phyloP scores from a whole-genome alignment of 2,329 filamentous ascomycete species.

The Bertia moriformis region DNA sequence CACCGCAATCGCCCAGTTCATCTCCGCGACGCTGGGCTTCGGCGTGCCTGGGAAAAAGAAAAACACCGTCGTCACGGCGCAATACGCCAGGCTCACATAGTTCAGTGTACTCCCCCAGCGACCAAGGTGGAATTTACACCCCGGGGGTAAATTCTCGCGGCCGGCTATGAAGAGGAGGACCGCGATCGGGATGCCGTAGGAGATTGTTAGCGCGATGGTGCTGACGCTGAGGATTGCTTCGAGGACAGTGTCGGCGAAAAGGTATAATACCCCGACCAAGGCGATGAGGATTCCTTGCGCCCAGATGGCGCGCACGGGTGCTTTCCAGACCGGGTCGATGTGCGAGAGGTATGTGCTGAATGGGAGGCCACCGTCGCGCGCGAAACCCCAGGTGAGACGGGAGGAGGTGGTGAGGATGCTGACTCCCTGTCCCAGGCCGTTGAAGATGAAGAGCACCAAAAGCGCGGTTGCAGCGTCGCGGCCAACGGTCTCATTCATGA shows the following conservation, averaged over 20 bases:
- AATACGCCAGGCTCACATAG: constrained; percentile 34
- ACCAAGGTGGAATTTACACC: constrained; percentile 24
- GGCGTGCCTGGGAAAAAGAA: constrained; percentile 35
- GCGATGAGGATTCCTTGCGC: constrained; percentile 29
- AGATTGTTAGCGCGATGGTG: constrained; percentile 39
- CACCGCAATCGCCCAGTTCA: constrained; percentile 42
- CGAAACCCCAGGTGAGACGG: constrained; percentile 36
- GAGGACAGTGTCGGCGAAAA: constrained; percentile 35
- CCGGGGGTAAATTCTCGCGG: constrained; percentile 32
- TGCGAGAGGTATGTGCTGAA: constrained; percentile 27
- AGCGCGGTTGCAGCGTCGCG: constrained; percentile 26
- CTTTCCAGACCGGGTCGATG: constrained; percentile 31
- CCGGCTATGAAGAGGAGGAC: constrained; percentile 31
- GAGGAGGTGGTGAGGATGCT: constrained; percentile 34
- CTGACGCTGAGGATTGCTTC: constrained; percentile 37
- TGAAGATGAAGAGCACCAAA: constrained; percentile 36
- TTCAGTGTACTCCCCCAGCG: constrained; percentile 25
- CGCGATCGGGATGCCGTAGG: constrained; percentile 31
- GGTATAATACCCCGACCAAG: constrained; percentile 36
- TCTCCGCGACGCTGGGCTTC: constrained; percentile 27
- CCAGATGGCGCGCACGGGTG: constrained; percentile 34
- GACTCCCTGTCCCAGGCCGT: constrained; percentile 35
- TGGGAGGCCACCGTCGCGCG: constrained; percentile 32
- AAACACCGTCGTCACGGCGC: constrained; percentile 33
- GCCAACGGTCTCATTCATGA: constrained; percentile 23